Base-by-base conservation (phyloP, 2,329 filamentous ascomycete genomes). In the Alternaria viburni region DNA sequence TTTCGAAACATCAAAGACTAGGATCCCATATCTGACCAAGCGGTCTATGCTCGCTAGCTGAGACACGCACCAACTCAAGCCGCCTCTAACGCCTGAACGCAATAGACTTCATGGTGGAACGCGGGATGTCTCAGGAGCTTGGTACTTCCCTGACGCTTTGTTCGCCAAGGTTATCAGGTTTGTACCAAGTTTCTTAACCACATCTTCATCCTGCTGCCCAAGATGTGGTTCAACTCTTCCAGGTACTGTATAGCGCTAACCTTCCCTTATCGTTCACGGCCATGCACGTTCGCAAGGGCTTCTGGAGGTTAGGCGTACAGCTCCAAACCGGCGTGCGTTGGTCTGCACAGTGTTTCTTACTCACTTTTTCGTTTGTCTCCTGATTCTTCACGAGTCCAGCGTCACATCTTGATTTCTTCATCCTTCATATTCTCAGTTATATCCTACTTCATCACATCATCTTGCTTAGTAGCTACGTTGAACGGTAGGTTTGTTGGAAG, bases 201-300 rank as follows among this genome's bases (percentile, higher is more conserved):
- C 46, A 28, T 36, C 46, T 36, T 41, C 49, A 17, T 54, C 9
- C 17, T 30, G 36, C 41, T 36, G 45, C 50, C 17, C 26, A 49
- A 26, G 19, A 8, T n/a, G 19, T 49, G n/a, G 36, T 41, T 41
- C 17, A 17, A 36, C 28, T 36, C 21, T 32, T 30, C 21, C 17
- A 19, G 11, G 32, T 26, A 30, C 21, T 28, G 10, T 21, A 13
- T 13, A 21, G 15, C 32, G n/a, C 32, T 55, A 32, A 17, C 17
- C 21, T 13, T 41, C 12, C 19, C n/a, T 44, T 19, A 15, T 15
- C n/a, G 43, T 21, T 61, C 25, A 25, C 46, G 30, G 46, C 45
- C 17, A 69, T 69, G 65, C 61, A 61, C 45, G 45, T 46, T 52
- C 61, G 62, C 46, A 68, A 66, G 54, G 65, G 57, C 21, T 69